Evolutionary conservation across 2,329 filamentous ascomycete genomes (phyloP).

Genomic region (Phialophora expanda): DNA sequence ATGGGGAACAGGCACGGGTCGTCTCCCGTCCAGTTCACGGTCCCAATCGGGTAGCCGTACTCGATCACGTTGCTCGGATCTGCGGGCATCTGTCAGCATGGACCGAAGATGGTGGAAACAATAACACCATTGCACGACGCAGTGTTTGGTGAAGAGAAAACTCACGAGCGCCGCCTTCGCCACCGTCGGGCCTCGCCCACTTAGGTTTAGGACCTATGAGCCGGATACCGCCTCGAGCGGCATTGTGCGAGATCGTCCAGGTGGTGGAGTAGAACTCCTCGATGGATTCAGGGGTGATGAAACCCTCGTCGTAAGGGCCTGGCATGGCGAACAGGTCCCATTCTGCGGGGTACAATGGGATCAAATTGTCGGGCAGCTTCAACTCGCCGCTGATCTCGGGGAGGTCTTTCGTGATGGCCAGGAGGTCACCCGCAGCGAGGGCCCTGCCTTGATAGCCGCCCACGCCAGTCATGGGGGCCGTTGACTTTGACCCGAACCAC

Average conservation of each 20-base stretch:
- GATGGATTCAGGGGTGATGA: slow-evolving; percentile 58
- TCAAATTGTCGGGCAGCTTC: slow-evolving; percentile 52
- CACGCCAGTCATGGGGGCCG: slow-evolving; percentile 61
- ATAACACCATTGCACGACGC: background rate
- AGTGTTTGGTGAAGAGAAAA: background rate
- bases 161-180: slow-evolving; percentile 62
- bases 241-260: slow-evolving; percentile 68
- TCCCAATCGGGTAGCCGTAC: slow-evolving; percentile 65
- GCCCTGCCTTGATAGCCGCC: slow-evolving; percentile 66
- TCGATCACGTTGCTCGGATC: slow-evolving; percentile 65
- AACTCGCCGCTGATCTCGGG: slow-evolving; percentile 45
- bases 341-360: slow-evolving; percentile 56
- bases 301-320: slow-evolving; percentile 63
- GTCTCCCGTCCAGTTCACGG: slow-evolving; percentile 66
- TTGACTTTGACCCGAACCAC: slow-evolving; percentile 66
- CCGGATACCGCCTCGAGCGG: slow-evolving; percentile 64
- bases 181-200: slow-evolving; percentile 65
- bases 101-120: background rate
- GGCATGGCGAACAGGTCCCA: slow-evolving; percentile 62
- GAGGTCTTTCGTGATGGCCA: slow-evolving; percentile 52
- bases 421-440: slow-evolving; percentile 60
- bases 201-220: slow-evolving; percentile 63
- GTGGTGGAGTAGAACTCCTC: slow-evolving; percentile 62
- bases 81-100: background rate
- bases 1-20: slow-evolving; percentile 65